Evolutionary conservation across 2,329 filamentous ascomycete species (phyloP).

Genomic region (Grosmannia serpens): DNA sequence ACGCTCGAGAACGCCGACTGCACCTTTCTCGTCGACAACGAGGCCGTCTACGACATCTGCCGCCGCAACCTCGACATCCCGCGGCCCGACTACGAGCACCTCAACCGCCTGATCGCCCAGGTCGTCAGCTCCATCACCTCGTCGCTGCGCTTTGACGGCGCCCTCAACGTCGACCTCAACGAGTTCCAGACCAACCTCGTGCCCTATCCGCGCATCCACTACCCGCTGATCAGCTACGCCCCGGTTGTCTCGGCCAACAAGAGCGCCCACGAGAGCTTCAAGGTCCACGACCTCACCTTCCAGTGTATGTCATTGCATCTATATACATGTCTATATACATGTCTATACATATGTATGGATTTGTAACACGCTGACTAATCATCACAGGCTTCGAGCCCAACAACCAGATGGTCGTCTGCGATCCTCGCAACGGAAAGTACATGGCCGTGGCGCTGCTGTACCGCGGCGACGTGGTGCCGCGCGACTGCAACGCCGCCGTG

Average conservation of each 20-base stretch:
- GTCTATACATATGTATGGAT: neutral
- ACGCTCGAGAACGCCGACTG: slow-evolving; percentile 70
- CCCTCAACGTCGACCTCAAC: slow-evolving; percentile 63
- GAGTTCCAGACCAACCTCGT: slow-evolving; percentile 71
- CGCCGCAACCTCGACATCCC: slow-evolving; percentile 59
- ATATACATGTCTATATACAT: too few relatives aligned
- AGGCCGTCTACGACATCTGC: slow-evolving; percentile 67
- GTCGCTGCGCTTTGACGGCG: slow-evolving; percentile 60
- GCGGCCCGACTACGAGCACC: slow-evolving; percentile 57
- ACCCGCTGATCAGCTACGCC: slow-evolving; percentile 61
- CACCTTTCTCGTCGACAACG: slow-evolving; percentile 66
- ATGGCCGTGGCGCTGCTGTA: slow-evolving; percentile 64
- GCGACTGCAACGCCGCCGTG: slow-evolving; percentile 57
- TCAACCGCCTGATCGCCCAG: slow-evolving; percentile 63
- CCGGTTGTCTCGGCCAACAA: slow-evolving; percentile 61
- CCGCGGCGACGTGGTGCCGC: slow-evolving; percentile 59
- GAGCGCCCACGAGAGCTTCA: slow-evolving; percentile 80
- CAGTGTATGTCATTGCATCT: slow-evolving; percentile 52
- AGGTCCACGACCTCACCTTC: slow-evolving; percentile 65
- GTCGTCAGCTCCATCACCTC: slow-evolving; percentile 66
- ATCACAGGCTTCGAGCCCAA: slow-evolving; percentile 58
- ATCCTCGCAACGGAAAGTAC: slow-evolving; percentile 64
- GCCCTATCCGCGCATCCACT: slow-evolving; percentile 63
- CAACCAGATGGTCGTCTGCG: slow-evolving; percentile 70
- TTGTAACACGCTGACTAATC: neutral